Evolutionary conservation across 2,329 filamentous ascomycete genomes (phyloP).

Genomic region (Penicillium freii): DNA sequence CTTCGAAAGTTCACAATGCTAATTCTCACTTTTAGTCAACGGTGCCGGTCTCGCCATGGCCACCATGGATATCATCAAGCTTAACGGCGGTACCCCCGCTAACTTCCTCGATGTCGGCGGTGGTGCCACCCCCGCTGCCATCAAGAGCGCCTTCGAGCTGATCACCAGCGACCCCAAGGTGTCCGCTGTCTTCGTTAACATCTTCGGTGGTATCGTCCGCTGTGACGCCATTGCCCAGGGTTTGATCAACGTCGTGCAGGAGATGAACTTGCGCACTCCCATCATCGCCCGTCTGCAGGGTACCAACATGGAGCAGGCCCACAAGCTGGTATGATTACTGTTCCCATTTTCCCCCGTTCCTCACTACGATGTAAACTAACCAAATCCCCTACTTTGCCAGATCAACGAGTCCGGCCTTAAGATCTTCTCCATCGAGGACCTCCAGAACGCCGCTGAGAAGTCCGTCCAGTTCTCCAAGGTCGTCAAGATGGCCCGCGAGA

Average conservation of each 20-base stretch:
- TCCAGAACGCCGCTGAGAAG: conserved; percentile 96
- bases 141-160: conserved; percentile 96
- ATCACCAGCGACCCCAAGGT: conserved; percentile 99
- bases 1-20: neutral
- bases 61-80: conserved; percentile 99
- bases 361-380: neutral
- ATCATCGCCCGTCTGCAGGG: conserved; percentile 97
- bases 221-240: conserved; percentile 97
- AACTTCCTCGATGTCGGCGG: conserved; percentile 99
- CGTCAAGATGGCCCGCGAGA: conserved; percentile 96
- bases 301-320: conserved; percentile 95
- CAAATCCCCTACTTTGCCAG: conserved; percentile 31
- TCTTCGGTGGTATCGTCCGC: conserved; percentile 97
- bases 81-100: conserved; percentile 91
- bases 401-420: conserved; percentile 98
- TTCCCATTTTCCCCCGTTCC: conserved; percentile 27
- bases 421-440: conserved; percentile 99
- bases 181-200: conserved; percentile 99
- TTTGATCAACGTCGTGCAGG: conserved; percentile 89
- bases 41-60: conserved; percentile 99
- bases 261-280: conserved; percentile 92
- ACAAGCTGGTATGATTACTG: conserved; percentile 60
- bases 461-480: conserved; percentile 98
- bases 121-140: conserved; percentile 93
- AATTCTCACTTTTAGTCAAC: conserved; percentile 62